Evolutionary conservation across 2,329 filamentous ascomycete species (phyloP).

Genomic region (Parastagonospora nodorum): DNA sequence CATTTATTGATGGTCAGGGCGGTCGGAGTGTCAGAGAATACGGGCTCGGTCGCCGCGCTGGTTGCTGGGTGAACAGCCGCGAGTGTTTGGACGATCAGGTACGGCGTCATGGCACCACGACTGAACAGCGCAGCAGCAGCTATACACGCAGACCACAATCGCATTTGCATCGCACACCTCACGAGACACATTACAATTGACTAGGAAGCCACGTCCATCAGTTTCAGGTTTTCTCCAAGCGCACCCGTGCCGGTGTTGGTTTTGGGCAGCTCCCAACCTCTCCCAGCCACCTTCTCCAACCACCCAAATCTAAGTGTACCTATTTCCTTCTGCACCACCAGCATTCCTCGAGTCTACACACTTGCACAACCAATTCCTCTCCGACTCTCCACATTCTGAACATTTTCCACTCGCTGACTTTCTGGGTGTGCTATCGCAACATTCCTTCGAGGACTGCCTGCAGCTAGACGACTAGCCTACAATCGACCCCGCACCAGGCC

Average conservation of each 20-base stretch:
- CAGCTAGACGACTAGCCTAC: conserved; percentile 19
- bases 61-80: conserved; percentile 22
- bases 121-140: conserved; percentile 6
- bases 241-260: neutral
- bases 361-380: conserved; percentile 11
- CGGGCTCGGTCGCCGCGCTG: neutral
- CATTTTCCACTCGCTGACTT: conserved; percentile 15
- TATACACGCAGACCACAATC: conserved; percentile 5
- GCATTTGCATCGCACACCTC: neutral
- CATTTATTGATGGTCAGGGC: neutral
- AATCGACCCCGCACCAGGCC: conserved; percentile 17
- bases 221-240: conserved; percentile 1
- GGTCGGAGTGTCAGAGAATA: neutral
- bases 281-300: conserved; percentile 26
- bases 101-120: conserved; percentile 1
- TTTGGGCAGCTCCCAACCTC: conserved; percentile 29
- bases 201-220: neutral
- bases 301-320: conserved; percentile 35
- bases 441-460: conserved; percentile 2
- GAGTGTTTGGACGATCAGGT: neutral
- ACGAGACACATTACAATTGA: neutral
- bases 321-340: conserved; percentile 34
- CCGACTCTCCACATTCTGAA: conserved; percentile 3
- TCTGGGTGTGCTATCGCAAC: conserved; percentile 5
- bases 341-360: conserved; percentile 3